Evolutionary conservation across 306 rosid genomes (phyloP).

Genomic region (Pueraria montana): DNA sequence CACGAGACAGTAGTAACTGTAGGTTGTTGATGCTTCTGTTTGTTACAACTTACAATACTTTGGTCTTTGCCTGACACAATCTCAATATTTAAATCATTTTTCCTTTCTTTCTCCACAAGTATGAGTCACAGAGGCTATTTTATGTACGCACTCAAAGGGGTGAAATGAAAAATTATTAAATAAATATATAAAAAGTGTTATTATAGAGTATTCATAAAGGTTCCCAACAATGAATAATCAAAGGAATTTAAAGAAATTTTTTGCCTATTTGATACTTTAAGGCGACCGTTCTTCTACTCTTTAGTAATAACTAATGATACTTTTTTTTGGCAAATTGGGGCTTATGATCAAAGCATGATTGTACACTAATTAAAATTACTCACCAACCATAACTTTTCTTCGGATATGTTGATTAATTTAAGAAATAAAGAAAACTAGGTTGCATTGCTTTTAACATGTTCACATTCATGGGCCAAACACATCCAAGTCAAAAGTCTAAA

Average conservation of each 20-base stretch:
- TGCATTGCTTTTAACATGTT: slow-evolving; percentile 41
- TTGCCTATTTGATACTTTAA: slow-evolving; percentile 37
- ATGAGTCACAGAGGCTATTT: background rate
- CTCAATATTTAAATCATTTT: background rate
- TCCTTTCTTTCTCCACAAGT: slow-evolving; percentile 48
- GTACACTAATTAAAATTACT: slow-evolving; percentile 35
- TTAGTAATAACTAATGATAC: slow-evolving; percentile 30
- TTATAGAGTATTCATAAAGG: slow-evolving; percentile 37
- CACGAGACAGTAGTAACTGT: slow-evolving; percentile 46
- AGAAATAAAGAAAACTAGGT: slow-evolving; percentile 16
- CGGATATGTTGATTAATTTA: slow-evolving; percentile 21
- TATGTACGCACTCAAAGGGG: background rate
- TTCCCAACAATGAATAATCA: slow-evolving; percentile 16
- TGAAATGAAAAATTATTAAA: background rate
- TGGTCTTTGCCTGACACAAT: slow-evolving; percentile 36
- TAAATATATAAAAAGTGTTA: slow-evolving; percentile 20
- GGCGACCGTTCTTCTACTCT: slow-evolving; percentile 42
- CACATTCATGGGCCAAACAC: slow-evolving; percentile 40
- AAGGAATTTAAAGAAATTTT: background rate
- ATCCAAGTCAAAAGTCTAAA: slow-evolving; percentile 32
- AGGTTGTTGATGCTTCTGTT: slow-evolving; percentile 50
- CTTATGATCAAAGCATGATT: slow-evolving; percentile 63
- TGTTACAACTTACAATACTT: background rate
- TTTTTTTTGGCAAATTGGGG: slow-evolving; percentile 30
- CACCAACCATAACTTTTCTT: slow-evolving; percentile 29